These are phyloP conservation scores for Trichosporon faecale DNA, from an alignment of 1,284 basidiomycete species.

Conservation along the genomic window DNA sequence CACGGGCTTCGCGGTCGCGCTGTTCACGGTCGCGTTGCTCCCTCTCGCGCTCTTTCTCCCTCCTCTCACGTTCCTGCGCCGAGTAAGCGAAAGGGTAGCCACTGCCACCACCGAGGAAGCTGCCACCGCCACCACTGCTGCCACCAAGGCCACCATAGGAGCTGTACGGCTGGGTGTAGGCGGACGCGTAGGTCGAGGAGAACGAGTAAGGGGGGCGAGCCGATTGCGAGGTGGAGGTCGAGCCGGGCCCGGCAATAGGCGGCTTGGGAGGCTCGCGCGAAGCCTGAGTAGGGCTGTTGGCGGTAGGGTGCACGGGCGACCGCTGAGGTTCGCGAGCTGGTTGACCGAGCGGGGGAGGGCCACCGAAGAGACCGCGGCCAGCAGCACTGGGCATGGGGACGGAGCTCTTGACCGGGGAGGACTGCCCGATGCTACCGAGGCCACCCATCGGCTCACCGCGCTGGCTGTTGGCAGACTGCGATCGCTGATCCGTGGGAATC, in stretches of 20 bases:
- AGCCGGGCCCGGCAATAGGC: neutral
- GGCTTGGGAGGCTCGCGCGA: slow-evolving; percentile 17
- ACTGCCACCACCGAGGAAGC: slow-evolving; percentile 16
- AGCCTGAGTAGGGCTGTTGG: slow-evolving; percentile 18
- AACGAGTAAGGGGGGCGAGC: slow-evolving; percentile 26
- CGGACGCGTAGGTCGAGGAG: slow-evolving; percentile 25
- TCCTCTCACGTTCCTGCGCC: slow-evolving; percentile 17
- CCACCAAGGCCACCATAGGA: slow-evolving; percentile 17
- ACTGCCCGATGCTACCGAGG: slow-evolving; percentile 20
- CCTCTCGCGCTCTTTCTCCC: slow-evolving; percentile 18
- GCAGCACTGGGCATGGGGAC: slow-evolving; percentile 13
- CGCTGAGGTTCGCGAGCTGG: slow-evolving; percentile 21
- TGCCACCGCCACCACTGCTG: slow-evolving; percentile 12
- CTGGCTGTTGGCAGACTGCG: slow-evolving; percentile 21
- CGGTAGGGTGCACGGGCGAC: slow-evolving; percentile 20
- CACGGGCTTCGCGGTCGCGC: slow-evolving; percentile 13
- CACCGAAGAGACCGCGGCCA: slow-evolving; percentile 19
- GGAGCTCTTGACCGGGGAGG: slow-evolving; percentile 19
- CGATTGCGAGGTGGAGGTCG: slow-evolving; percentile 13
- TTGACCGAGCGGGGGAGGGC: slow-evolving; percentile 21
- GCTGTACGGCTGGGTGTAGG: slow-evolving; percentile 26
- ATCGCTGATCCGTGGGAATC: slow-evolving; percentile 18
- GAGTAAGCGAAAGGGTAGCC: slow-evolving; percentile 16
- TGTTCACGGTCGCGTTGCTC: slow-evolving; percentile 11
- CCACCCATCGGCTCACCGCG: slow-evolving; percentile 16